These are phyloP conservation scores for Sporothrix globosa DNA, from an alignment of 2,329 filamentous ascomycete genomes.

Conservation along the genomic window DNA sequence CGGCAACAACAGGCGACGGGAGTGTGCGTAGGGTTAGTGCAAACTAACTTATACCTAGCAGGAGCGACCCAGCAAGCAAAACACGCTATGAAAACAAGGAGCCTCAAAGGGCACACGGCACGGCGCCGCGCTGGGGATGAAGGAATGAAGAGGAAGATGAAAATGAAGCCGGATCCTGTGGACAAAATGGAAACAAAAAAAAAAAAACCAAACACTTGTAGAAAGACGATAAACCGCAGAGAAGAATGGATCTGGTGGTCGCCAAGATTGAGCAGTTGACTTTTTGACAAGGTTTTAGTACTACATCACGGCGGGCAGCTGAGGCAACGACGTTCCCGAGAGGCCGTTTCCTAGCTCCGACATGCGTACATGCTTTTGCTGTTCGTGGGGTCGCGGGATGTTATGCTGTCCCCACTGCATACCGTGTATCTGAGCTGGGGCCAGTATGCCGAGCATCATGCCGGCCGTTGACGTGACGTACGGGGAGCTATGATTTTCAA, in stretches of 20 bases:
- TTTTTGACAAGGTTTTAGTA: background rate
- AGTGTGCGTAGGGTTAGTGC: constrained; percentile 34
- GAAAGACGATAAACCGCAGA: background rate
- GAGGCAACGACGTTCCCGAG: too few relatives aligned
- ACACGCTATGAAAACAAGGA: background rate
- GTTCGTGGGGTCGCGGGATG: too few relatives aligned
- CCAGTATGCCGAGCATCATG: constrained; percentile 1
- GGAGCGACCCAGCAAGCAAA: constrained; percentile 1
- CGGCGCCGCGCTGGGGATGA: background rate
- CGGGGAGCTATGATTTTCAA: background rate
- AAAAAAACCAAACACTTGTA: background rate
- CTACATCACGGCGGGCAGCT: too few relatives aligned
- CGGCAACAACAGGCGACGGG: constrained; percentile 35
- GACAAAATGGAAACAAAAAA: background rate
- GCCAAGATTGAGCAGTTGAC: background rate
- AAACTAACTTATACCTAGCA: constrained; percentile 24
- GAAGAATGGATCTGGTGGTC: background rate
- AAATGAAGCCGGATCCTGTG: background rate
- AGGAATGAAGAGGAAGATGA: background rate
- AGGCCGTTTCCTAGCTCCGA: too few relatives aligned
- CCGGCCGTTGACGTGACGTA: background rate
- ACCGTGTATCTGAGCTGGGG: background rate
- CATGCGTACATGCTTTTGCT: too few relatives aligned
- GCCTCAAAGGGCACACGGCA: background rate
- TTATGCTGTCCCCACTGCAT: background rate